Evolutionary conservation across 108 stramenopile genomes (phyloP), one percentile per base, ranked within the genome.

Genomic region (Nitzschia sp.): DNA sequence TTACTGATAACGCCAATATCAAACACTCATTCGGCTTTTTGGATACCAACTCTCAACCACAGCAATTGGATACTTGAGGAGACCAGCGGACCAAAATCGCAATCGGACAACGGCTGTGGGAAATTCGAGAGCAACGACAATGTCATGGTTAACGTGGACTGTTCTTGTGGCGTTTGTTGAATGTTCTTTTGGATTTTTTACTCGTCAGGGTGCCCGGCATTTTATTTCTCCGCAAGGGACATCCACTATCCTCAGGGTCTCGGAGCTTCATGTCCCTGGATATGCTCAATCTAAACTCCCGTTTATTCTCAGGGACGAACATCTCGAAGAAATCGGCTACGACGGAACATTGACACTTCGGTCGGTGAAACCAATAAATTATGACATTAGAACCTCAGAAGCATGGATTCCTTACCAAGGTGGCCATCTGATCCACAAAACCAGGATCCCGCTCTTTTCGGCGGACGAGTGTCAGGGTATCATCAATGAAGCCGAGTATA

Each of bases 181-280:
- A n/a, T n/a, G n/a, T n/a, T n/a, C n/a, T n/a, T n/a, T n/a, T n/a
- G n/a, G n/a, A n/a, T n/a, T n/a, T n/a, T n/a, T n/a, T n/a, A n/a
- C n/a, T n/a, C n/a, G n/a, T n/a, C n/a, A n/a, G n/a, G n/a, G n/a
- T n/a, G n/a, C n/a, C n/a, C n/a, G n/a, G n/a, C n/a, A n/a, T n/a
- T n/a, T n/a, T n/a, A n/a, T n/a, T n/a, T n/a, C n/a, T n/a, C n/a
- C n/a, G n/a, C n/a, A n/a, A n/a, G n/a, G n/a, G n/a, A n/a, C n/a
- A 42, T 6, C 13, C 38, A 9, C 63, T 13, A 2, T 72, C 45
- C 68, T 81, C 26, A n/a, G 59, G 15, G 79, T 84, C 24, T 71
- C 72, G 9, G 83, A 84, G 54, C 66, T 84, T 24, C 83, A 84
- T 64, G 68, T 84, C 32, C 83, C 79, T 42, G 83, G 66, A 17